Percentiles rank a stretch among this genome's conserved stretches.
phyloP scores from a whole-genome alignment of 2,329 filamentous ascomycete species.

The Diaporthe sp. region DNA sequence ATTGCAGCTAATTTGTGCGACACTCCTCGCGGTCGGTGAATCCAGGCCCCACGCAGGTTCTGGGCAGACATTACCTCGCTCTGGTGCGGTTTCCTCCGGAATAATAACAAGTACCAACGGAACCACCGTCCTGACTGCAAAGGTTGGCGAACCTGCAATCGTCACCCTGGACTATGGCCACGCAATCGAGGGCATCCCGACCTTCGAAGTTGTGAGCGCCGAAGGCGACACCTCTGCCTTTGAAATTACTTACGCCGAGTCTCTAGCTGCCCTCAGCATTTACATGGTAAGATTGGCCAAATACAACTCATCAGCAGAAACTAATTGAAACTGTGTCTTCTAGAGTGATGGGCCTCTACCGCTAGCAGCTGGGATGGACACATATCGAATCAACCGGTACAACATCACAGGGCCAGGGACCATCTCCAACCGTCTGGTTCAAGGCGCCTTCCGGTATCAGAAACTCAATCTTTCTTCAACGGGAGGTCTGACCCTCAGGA shows the following conservation, averaged over 20 bases:
- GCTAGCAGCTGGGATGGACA: not conserved
- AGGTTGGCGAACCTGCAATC: not conserved
- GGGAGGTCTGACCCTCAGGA: not conserved
- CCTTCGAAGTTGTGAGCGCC: not conserved
- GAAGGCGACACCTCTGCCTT: not conserved
- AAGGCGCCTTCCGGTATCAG: not conserved
- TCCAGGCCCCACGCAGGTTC: not conserved
- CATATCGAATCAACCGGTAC: constrained; percentile 10
- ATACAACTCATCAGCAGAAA: accelerated
- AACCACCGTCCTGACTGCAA: not conserved
- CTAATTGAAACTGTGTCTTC: not conserved
- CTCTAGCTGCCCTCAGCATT: not conserved
- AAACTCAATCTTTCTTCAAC: not conserved
- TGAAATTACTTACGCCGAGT: not conserved
- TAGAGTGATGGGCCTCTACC: not conserved
- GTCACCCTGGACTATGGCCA: not conserved
- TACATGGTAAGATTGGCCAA: not conserved
- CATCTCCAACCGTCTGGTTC: not conserved
- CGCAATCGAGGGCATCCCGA: not conserved
- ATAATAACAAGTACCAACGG: not conserved
- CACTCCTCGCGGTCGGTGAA: not conserved
- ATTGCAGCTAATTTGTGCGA: not conserved
- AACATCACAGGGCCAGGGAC: not conserved
- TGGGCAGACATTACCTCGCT: not conserved
- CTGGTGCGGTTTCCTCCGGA: not conserved